Conservation (phyloP, 768 basidiomycete species). For the Kwoniella pini region DNA sequence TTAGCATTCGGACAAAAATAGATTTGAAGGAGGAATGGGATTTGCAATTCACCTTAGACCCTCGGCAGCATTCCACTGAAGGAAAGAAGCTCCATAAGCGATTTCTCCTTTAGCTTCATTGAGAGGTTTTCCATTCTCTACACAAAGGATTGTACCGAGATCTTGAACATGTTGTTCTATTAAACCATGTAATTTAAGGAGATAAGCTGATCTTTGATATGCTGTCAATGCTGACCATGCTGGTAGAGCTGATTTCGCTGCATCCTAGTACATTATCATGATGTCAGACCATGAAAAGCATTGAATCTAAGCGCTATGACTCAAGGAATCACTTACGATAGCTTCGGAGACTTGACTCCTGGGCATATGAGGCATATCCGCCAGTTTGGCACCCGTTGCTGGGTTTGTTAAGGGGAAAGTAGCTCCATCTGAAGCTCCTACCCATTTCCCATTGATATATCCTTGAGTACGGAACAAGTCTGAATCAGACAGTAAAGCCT, state of each 20-base stretch:
- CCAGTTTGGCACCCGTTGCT: conserved; percentile 28
- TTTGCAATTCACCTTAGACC: conserved; percentile 27
- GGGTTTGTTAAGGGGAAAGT: conserved; percentile 39
- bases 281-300: background rate
- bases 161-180: conserved; percentile 38
- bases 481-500: conserved; percentile 22
- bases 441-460: conserved; percentile 45
- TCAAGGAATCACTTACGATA: conserved; percentile 57
- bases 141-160: conserved; percentile 40
- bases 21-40: no score
- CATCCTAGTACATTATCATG: conserved; percentile 3
- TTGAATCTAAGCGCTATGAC: no score
- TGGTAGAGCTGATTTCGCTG: conserved; percentile 22
- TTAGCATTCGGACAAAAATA: no score
- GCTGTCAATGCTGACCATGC: conserved; percentile 19
- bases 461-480: conserved; percentile 28
- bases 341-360: conserved; percentile 77
- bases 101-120: conserved; percentile 46
- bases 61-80: conserved; percentile 43
- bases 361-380: conserved; percentile 46
- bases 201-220: conserved; percentile 25
- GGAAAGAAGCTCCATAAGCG: conserved; percentile 19
- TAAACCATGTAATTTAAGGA: conserved; percentile 25
- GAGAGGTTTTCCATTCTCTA: conserved; percentile 46
- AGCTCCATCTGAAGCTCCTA: conserved; percentile 18